Conservation (phyloP, 352 stramenopile genomes). For the Pythium dissimile region DNA sequence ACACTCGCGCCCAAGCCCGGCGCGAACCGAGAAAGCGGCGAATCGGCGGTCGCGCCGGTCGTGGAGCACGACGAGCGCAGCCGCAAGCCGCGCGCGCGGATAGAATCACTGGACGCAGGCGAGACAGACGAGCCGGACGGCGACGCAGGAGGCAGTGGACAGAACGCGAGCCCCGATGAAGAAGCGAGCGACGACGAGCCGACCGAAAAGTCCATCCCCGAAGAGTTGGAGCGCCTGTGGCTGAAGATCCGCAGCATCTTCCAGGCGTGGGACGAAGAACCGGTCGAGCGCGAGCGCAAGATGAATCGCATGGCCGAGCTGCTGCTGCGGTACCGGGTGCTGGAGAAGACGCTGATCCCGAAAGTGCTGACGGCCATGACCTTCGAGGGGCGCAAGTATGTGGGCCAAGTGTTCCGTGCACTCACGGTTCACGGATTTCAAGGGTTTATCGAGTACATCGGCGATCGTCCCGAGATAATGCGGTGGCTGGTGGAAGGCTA, state of each 20-base stretch:
- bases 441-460: constrained; percentile 58
- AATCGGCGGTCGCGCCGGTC: constrained; percentile 9
- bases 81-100: constrained; percentile 14
- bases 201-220: constrained; percentile 60
- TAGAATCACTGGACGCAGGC: constrained; percentile 30
- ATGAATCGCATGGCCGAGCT: constrained; percentile 79
- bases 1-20: constrained; percentile 40
- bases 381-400: constrained; percentile 83
- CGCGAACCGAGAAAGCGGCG: constrained; percentile 20
- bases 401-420: constrained; percentile 70
- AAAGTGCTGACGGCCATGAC: constrained; percentile 69
- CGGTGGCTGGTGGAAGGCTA: constrained; percentile 73
- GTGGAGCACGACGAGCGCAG: constrained; percentile 9
- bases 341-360: constrained; percentile 71
- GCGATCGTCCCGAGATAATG: constrained; percentile 63
- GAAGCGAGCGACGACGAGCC: constrained; percentile 57
- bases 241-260: constrained; percentile 72
- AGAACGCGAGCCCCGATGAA: constrained; percentile 36
- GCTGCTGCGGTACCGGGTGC: constrained; percentile 61
- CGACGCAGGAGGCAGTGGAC: constrained; percentile 22
- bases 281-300: constrained; percentile 67
- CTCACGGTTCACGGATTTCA: constrained; percentile 72
- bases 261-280: constrained; percentile 71
- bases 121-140: constrained; percentile 22
- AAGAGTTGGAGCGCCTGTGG: constrained; percentile 72